A percentile compares a stretch with the other conserved stretches of the same genome.
These are phyloP conservation scores for Cadophora luteo-olivacea DNA, from an alignment of 2,329 filamentous ascomycete genomes.

Conservation along the genomic window DNA sequence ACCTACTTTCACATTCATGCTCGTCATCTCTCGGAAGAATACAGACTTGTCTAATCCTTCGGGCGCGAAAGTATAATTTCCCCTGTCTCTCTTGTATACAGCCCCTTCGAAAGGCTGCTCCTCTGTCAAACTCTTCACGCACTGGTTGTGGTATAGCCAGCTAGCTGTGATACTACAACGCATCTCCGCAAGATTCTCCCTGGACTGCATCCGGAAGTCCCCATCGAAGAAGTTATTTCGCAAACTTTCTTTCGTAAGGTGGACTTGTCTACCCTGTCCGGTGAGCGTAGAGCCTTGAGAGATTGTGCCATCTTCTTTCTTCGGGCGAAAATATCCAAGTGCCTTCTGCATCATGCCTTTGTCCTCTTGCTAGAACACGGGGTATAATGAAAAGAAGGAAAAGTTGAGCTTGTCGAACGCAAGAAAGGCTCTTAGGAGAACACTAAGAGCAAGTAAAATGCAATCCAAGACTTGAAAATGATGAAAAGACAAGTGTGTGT, in stretches of 20 bases:
- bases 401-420: too few species aligned
- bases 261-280: background rate
- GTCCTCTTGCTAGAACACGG: background rate
- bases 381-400: background rate
- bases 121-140: constrained; percentile 59
- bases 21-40: constrained; percentile 56
- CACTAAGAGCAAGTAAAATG: background rate
- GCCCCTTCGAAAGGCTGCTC: constrained; percentile 58
- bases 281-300: background rate
- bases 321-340: background rate
- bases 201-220: constrained; percentile 50
- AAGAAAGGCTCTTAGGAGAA: background rate
- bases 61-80: constrained; percentile 58
- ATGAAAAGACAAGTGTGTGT: too few species aligned
- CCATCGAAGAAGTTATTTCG: constrained; percentile 30
- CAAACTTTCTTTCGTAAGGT: background rate
- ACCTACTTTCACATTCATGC: constrained; percentile 61
- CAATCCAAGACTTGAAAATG: too few species aligned
- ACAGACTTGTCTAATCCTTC: constrained; percentile 52
- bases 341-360: background rate
- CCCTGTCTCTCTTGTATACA: constrained; percentile 58
- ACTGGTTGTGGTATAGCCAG: constrained; percentile 67
- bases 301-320: background rate
- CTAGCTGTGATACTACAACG: constrained; percentile 68
- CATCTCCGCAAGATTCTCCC: constrained; percentile 57